Evolutionary conservation across 2,329 filamentous ascomycete genomes (phyloP), one percentile per base, ranked within the genome.

Genomic region (Decorospora gaudefroyi): DNA sequence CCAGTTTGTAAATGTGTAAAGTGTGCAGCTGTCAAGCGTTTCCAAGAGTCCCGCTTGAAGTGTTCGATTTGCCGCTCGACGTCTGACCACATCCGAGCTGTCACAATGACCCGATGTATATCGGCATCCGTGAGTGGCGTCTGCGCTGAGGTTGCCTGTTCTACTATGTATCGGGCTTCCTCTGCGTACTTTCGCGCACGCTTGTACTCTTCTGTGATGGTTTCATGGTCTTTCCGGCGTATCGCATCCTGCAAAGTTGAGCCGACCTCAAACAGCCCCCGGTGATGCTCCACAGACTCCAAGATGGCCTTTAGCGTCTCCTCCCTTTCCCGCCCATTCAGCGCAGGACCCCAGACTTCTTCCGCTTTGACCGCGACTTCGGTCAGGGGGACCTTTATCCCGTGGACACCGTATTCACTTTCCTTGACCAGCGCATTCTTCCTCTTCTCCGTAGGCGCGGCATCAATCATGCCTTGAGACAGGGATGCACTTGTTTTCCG

Each of bases 361-460:
- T 97, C 90, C 0, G 92, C 93, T 70, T 96, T 96, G 49, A 90
- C 87, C 1, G 89, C 90, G 8, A 95, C 89, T 61, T 97, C 93
- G 7, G 93, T 78, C 41, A 99, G 76, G 12, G 93, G 92, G 1
- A 79, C 81, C 66, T 95, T 95, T 70, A 99, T 96, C 8, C 70
- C 67, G 42, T 68, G 57, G 8, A 72, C 68, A 26, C 69, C 69
- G 35, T 71, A 72, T 40, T 72, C 69, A 47, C 89, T 95, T 72
- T 96, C 92, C 70, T 96, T 96, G 26, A 86, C 80, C 32, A 97
- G 76, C 0, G 93, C 90, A 68, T 95, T 96, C 77, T 96, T 96
- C 70, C 86, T 89, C 52, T 79, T 80, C 52, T 87, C 85, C 12
- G 46, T 52, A 0, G 61, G 58, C 41, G 67, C 69, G 13, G 59